Evolutionary conservation across 1,284 basidiomycete genomes (phyloP), one percentile per base, ranked within the genome.

Genomic region (Pseudozyma hubeiensis): DNA sequence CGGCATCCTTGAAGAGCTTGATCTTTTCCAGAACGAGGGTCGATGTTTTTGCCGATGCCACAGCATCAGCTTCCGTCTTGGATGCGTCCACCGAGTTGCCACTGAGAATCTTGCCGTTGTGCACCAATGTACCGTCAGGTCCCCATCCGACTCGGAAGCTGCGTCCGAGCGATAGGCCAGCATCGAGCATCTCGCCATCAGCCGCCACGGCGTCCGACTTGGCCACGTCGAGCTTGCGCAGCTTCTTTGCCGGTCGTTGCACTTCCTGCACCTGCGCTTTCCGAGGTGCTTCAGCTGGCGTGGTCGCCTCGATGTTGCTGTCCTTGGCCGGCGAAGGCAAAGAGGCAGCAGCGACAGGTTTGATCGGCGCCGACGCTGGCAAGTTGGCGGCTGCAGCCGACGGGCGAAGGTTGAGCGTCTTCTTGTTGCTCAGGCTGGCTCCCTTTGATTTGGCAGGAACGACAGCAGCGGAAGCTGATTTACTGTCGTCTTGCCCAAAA

Each of bases 81-180:
- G 50, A 4, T 1, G 53, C 31, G 4, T 29, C 52, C 24, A 59
- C 24, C 1, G 50, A 30, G 29, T 24, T 53, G 37, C 43, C 48
- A 30, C 49, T 39, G 29, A 70, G 50, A 5, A 75, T 46, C 37
- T 47, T 59, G 29, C 92, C 93, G 19, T 92, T 85, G 85, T 95
- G 91, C 30, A 91, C 90, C 16, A 97, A 83, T 47, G 87, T 87
- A 1, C 93, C 93, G 48, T 89, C 88, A 0, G 92, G 91, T 14
- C 94, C 93, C 93, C 94, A 98, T 3, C 93, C 91, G 6, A 92
- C 92, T 51, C 94, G 89, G 85, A 95, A 97, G 24, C 93, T 93
- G 31, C 94, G 89, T 16, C 94, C 94, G 59, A 95, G 87, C 5
- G 91, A 88, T 45, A 98, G 86, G 1, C 93, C 94, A 8, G 93